Conservation (phyloP, 2,329 filamentous ascomycete species). For the Xylariaceae sp. region DNA sequence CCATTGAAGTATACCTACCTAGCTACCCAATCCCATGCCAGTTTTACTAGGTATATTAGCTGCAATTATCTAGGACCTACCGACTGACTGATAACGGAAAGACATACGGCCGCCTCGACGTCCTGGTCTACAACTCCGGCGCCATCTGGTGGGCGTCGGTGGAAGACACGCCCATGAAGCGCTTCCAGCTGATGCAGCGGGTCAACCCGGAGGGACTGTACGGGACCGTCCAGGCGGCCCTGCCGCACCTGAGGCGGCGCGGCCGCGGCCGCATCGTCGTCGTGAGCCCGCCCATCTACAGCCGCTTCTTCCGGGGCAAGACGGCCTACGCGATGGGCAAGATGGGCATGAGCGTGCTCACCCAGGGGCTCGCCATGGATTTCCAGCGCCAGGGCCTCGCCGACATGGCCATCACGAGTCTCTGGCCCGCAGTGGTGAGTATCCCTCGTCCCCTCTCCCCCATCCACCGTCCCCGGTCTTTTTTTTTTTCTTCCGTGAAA, state of each 20-base stretch:
- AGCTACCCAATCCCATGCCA: too few relatives aligned
- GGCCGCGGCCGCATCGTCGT: slow-evolving; percentile 71
- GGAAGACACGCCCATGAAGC: slow-evolving; percentile 70
- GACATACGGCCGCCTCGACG: slow-evolving; percentile 67
- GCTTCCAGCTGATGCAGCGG: slow-evolving; percentile 78
- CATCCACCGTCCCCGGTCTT: slow-evolving; percentile 1
- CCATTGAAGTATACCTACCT: slow-evolving; percentile 45
- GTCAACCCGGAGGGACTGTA: slow-evolving; percentile 79
- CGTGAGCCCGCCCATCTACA: slow-evolving; percentile 83
- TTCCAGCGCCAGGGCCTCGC: slow-evolving; percentile 66
- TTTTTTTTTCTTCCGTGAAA: background rate
- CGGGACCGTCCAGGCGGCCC: slow-evolving; percentile 65
- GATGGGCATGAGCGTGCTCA: slow-evolving; percentile 79
- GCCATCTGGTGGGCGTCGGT: slow-evolving; percentile 85
- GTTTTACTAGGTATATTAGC: too few relatives aligned
- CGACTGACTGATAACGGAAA: slow-evolving; percentile 25
- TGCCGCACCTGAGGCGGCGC: slow-evolving; percentile 64
- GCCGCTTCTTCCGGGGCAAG: slow-evolving; percentile 82
- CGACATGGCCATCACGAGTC: slow-evolving; percentile 76
- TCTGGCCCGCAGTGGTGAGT: slow-evolving; percentile 78
- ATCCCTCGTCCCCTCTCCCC: slow-evolving; percentile 1
- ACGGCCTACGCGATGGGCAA: slow-evolving; percentile 81
- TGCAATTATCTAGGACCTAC: background rate
- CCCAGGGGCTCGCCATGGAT: slow-evolving; percentile 82
- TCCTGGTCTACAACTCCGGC: slow-evolving; percentile 80